Evolutionary conservation across 2,329 filamentous ascomycete species (phyloP).

Genomic region (Rhinocladiella mackenziei): DNA sequence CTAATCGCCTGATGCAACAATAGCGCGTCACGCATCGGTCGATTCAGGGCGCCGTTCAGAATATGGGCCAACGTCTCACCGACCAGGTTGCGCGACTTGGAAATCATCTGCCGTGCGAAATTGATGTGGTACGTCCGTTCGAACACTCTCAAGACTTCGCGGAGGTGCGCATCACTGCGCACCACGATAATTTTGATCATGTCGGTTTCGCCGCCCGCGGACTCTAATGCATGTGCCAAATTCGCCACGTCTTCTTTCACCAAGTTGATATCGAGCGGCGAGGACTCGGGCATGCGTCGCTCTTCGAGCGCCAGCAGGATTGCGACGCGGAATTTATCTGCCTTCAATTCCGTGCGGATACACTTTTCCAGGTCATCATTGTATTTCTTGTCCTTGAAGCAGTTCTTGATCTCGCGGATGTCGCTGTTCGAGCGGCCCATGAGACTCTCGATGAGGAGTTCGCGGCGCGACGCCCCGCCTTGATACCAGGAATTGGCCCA

Average conservation of each 20-base stretch:
- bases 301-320: constrained; percentile 80
- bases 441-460: constrained; percentile 86
- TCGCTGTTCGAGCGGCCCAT: constrained; percentile 90
- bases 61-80: constrained; percentile 93
- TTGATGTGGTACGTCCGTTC: constrained; percentile 69
- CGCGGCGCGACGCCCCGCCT: constrained; percentile 73
- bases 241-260: constrained; percentile 69
- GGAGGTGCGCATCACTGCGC: constrained; percentile 74
- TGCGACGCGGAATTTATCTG: constrained; percentile 92
- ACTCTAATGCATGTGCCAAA: constrained; percentile 65
- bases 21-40: constrained; percentile 85
- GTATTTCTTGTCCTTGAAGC: constrained; percentile 91
- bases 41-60: constrained; percentile 94
- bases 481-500: constrained; percentile 99
- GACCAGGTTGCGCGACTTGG: constrained; percentile 86
- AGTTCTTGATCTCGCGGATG: constrained; percentile 77
- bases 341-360: constrained; percentile 88
- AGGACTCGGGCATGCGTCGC: constrained; percentile 74
- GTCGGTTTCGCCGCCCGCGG: constrained; percentile 77
- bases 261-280: constrained; percentile 58
- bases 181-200: constrained; percentile 83
- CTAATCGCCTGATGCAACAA: constrained; percentile 86
- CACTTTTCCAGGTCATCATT: constrained; percentile 73
- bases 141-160: constrained; percentile 74
- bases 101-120: constrained; percentile 81